These are phyloP conservation scores for Pseudogymnoascus sp. DNA, from an alignment of 2,329 filamentous ascomycete genomes.

Conservation along the genomic window DNA sequence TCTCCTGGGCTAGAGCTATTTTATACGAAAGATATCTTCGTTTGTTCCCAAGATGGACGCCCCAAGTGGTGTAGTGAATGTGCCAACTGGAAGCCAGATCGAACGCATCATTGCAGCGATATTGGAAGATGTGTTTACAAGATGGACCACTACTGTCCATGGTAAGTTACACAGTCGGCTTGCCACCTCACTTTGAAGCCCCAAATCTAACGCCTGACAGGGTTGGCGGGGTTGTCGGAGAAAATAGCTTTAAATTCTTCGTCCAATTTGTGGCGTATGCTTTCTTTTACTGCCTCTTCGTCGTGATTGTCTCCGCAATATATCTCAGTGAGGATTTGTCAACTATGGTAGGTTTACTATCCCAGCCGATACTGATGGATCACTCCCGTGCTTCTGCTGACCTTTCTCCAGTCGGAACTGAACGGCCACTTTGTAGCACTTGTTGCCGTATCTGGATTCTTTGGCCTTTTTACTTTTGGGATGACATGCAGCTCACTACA, in stretches of 20 bases:
- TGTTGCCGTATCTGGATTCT: conserved; percentile 60
- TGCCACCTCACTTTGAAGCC: not conserved
- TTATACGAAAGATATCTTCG: conserved; percentile 74
- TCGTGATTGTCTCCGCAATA: conserved; percentile 55
- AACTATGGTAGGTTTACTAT: not conserved
- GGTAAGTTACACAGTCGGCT: conserved; percentile 31
- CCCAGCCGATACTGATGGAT: not conserved
- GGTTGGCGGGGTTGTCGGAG: conserved; percentile 88
- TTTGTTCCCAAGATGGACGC: conserved; percentile 74
- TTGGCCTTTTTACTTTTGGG: conserved; percentile 68
- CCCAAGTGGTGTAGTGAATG: conserved; percentile 82
- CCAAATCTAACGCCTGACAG: conserved; percentile 28
- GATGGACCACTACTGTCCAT: conserved; percentile 95
- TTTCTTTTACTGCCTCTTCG: conserved; percentile 55
- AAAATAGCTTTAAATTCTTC: conserved; percentile 88
- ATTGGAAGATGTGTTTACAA: conserved; percentile 73
- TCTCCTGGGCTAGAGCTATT: conserved; percentile 64
- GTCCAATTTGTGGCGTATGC: conserved; percentile 76
- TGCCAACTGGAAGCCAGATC: conserved; percentile 78
- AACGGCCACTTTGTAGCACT: conserved; percentile 58
- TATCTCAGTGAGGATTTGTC: conserved; percentile 43
- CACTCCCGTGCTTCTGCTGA: not conserved
- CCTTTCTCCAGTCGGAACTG: not conserved
- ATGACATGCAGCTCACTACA: conserved; percentile 69
- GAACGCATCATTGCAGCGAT: conserved; percentile 79